phyloP scores from a whole-genome alignment of 495 filamentous ascomycete genomes.

The Umbilicaria muhlenbergii region DNA sequence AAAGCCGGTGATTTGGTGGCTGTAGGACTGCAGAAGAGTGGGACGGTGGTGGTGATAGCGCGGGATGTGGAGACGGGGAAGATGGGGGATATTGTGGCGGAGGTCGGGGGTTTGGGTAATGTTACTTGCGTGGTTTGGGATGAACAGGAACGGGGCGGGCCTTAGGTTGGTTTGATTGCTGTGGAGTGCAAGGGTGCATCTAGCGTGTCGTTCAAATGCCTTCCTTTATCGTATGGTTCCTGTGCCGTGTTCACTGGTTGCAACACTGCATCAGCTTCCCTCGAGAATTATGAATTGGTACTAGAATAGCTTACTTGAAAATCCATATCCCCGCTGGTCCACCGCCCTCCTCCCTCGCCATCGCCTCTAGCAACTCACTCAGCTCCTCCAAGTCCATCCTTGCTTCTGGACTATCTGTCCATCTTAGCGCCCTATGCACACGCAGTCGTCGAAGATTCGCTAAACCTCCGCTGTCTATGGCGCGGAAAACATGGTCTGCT shows the following conservation, averaged over 20 bases:
- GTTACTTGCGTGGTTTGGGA: slow-evolving; percentile 2
- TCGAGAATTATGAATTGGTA: no score
- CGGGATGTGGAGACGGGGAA: slow-evolving; percentile 38
- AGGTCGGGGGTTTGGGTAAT: slow-evolving; percentile 22
- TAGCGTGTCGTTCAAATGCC: no score
- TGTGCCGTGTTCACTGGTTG: no score
- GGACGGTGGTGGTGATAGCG: slow-evolving; percentile 42
- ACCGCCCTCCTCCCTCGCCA: slow-evolving; percentile 8
- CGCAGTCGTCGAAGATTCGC: not conserved
- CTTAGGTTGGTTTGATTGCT: not conserved
- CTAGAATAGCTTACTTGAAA: no score
- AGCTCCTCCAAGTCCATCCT: not conserved
- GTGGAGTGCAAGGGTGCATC: no score
- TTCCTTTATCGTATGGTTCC: no score
- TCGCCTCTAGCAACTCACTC: slow-evolving; percentile 1
- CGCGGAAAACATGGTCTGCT: not conserved
- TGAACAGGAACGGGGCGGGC: not conserved
- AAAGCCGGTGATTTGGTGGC: slow-evolving; percentile 42
- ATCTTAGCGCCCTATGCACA: not conserved
- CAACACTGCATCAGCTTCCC: no score
- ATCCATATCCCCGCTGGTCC: no score
- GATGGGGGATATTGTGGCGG: slow-evolving; percentile 34
- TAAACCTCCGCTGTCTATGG: not conserved
- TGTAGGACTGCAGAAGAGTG: slow-evolving; percentile 43
- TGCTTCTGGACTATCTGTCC: not conserved